These are phyloP conservation scores for Zygoascus biomembranicola DNA, from an alignment of 805 yeast genomes.

Conservation along the genomic window DNA sequence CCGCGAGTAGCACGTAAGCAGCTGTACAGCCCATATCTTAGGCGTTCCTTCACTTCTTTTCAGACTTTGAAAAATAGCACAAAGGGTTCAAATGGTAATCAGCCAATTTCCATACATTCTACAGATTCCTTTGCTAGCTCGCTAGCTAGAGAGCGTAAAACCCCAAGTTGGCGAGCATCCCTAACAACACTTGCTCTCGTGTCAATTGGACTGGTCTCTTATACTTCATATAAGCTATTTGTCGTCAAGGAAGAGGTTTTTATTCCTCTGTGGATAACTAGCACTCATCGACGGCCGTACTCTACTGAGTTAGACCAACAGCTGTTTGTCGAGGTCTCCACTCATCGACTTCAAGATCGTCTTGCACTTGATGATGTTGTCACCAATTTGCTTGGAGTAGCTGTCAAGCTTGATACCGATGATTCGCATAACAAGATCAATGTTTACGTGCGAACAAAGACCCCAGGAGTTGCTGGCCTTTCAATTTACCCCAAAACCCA, in stretches of 20 bases:
- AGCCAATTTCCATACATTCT: background rate
- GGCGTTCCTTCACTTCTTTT: too few relatives aligned
- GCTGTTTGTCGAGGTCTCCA: constrained; percentile 7
- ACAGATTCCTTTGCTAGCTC: background rate
- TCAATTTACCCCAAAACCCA: constrained; percentile 10
- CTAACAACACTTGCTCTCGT: background rate
- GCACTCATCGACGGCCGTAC: constrained; percentile 11
- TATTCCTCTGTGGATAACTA: constrained; percentile 15
- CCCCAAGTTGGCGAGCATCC: background rate
- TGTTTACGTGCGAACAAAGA: constrained; percentile 9
- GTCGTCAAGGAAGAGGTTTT: constrained; percentile 13
- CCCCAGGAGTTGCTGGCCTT: constrained; percentile 16
- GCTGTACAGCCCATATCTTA: too few relatives aligned
- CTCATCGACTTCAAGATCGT: constrained; percentile 11
- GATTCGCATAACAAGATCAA: constrained; percentile 4
- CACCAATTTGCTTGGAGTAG: constrained; percentile 12
- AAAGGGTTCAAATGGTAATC: too few relatives aligned
- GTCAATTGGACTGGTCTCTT: constrained; percentile 5
- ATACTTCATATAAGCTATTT: constrained; percentile 9
- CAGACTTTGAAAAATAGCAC: too few relatives aligned
- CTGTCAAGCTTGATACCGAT: background rate
- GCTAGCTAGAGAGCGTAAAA: background rate
- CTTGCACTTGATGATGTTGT: constrained; percentile 17
- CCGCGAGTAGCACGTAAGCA: too few relatives aligned
- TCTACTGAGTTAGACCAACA: constrained; percentile 14